A percentile compares a stretch with the other conserved stretches of the same genome.
Conservation (phyloP, 176 grass and related monocot genomes). For the Lolium multiflorum region DNA sequence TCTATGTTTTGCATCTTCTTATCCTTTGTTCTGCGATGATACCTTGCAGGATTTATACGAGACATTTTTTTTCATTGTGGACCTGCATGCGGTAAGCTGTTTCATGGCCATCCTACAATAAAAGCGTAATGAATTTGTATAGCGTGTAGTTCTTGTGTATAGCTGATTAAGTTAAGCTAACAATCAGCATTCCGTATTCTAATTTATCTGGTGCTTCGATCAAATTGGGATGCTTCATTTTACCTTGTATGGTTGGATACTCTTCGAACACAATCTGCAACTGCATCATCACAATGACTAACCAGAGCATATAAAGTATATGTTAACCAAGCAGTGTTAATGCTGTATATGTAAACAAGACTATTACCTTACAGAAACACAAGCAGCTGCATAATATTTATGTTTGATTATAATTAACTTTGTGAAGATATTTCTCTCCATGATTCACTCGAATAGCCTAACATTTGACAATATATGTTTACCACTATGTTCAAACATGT, state of each 20-base stretch:
- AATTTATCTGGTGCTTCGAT: not conserved
- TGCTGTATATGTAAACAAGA: slow-evolving; percentile 1
- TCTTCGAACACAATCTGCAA: slow-evolving; percentile 10
- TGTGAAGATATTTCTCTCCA: not conserved
- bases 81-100: slow-evolving; percentile 84
- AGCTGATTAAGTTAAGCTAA: slow-evolving; percentile 12
- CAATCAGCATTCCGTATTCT: not conserved
- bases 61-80: slow-evolving; percentile 98
- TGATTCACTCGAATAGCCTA: slow-evolving; percentile 1
- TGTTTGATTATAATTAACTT: not conserved
- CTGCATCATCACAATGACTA: slow-evolving; percentile 3
- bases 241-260: slow-evolving; percentile 21
- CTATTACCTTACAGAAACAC: no score
- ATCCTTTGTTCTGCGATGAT: slow-evolving; percentile 26
- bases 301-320: slow-evolving; percentile 10
- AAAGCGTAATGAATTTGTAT: not conserved
- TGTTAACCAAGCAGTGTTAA: slow-evolving; percentile 1
- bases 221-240: slow-evolving; percentile 38
- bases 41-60: slow-evolving; percentile 85
- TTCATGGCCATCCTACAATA: slow-evolving; percentile 24
- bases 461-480: slow-evolving; percentile 1
- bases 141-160: slow-evolving; percentile 37
- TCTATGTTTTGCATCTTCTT: slow-evolving; percentile 16
- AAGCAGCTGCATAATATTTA: no score
- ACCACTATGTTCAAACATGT: slow-evolving; percentile 2